A percentile compares a stretch with the other conserved stretches of the same genome.
phyloP scores from a whole-genome alignment of 225 moss, liverwort and hornwort genomes.

The Polytrichum commune region DNA sequence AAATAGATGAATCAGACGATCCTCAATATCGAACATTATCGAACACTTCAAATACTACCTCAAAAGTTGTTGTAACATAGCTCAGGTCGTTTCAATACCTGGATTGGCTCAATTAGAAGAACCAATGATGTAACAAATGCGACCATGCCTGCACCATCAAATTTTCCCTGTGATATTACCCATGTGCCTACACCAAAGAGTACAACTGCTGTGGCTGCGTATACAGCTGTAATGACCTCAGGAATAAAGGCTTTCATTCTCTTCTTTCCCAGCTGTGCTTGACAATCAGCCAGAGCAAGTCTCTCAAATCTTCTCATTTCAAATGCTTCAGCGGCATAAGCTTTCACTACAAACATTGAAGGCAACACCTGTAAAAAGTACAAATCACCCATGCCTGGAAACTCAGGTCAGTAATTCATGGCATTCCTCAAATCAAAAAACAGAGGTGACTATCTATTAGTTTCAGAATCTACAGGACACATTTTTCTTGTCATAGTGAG shows the following conservation, averaged over 20 bases:
- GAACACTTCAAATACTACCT: too few species aligned
- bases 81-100: conserved; percentile 35
- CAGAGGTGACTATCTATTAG: too few species aligned
- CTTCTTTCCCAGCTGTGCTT: conserved; percentile 82
- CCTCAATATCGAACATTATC: too few species aligned
- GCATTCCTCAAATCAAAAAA: too few species aligned
- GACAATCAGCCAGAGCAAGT: conserved; percentile 77
- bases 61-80: too few species aligned
- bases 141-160: conserved; percentile 88
- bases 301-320: conserved; percentile 76
- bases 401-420: neutral
- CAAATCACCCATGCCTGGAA: neutral
- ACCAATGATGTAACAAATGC: conserved; percentile 88
- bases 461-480: too few species aligned
- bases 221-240: conserved; percentile 91
- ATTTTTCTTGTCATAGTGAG: neutral
- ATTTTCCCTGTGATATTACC: conserved; percentile 77
- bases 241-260: conserved; percentile 96
- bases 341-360: conserved; percentile 93
- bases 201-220: conserved; percentile 77
- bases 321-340: conserved; percentile 78
- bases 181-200: conserved; percentile 91
- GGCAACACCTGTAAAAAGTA: conserved; percentile 62
- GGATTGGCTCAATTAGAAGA: conserved; percentile 91
- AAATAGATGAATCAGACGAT: too few species aligned